Percentiles rank a stretch among this genome's conserved stretches.
Evolutionary conservation across 2,329 filamentous ascomycete genomes (phyloP).

Genomic region (Botrytis tulipae): DNA sequence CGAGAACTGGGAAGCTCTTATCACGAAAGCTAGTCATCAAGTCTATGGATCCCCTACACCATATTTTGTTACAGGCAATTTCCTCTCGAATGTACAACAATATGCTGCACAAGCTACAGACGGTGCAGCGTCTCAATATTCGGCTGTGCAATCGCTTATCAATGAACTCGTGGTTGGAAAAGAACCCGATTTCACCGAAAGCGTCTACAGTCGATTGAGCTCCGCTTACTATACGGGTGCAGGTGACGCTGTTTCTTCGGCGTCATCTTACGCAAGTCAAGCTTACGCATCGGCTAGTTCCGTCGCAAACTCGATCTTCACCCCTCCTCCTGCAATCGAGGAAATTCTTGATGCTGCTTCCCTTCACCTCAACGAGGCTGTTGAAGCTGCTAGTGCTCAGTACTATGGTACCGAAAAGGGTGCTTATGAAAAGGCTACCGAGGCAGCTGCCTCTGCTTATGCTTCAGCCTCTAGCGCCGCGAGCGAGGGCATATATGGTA

Average conservation of each 20-base stretch:
- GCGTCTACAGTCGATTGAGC: slow-evolving; percentile 69
- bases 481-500: slow-evolving; percentile 56
- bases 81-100: slow-evolving; percentile 50
- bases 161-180: slow-evolving; percentile 75
- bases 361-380: slow-evolving; percentile 55
- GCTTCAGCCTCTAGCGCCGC: slow-evolving; percentile 48
- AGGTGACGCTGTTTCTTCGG: slow-evolving; percentile 44
- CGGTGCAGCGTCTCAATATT: slow-evolving; percentile 62
- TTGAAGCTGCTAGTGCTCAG: slow-evolving; percentile 56
- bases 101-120: slow-evolving; percentile 63
- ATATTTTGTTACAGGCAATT: slow-evolving; percentile 42
- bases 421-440: slow-evolving; percentile 52
- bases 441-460: slow-evolving; percentile 52
- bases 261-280: slow-evolving; percentile 52
- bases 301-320: slow-evolving; percentile 50
- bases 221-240: slow-evolving; percentile 69
- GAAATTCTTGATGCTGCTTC: slow-evolving; percentile 56
- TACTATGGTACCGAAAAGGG: slow-evolving; percentile 57
- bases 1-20: slow-evolving; percentile 41
- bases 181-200: slow-evolving; percentile 79
- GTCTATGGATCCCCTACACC: slow-evolving; percentile 38
- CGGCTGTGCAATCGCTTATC: slow-evolving; percentile 67
- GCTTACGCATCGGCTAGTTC: slow-evolving; percentile 45
- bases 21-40: slow-evolving; percentile 38
- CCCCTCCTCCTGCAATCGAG: slow-evolving; percentile 57